Evolutionary conservation across 495 filamentous ascomycete species (phyloP), one percentile per base, ranked within the genome.

Genomic region (Xylaria grammica): DNA sequence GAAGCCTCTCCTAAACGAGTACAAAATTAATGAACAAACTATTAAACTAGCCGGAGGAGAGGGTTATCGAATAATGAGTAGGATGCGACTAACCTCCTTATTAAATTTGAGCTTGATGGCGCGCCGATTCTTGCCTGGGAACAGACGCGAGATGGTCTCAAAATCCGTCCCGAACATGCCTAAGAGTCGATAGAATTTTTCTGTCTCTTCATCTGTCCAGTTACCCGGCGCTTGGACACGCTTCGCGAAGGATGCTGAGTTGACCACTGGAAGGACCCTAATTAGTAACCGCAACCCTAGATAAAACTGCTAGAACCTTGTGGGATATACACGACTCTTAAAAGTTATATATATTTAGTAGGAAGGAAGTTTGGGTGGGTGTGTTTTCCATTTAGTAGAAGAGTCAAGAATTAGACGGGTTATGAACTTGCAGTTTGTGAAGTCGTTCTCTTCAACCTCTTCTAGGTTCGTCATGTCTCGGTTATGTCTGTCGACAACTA

Each of bases 111-210:
- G 76, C 78, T 97, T 97, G 73, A 98, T 87, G 68, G 92, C 87
- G 19, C 88, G 86, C 53, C 95, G 82, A 26, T 82, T 90, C 22
- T 90, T 84, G 30, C 86, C 86, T 0, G 88, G 87, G 71, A 99
- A 97, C 81, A 97, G 82, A 63, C 86, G 87, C 68, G 86, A 85
- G 69, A 99, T 96, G 67, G 92, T 90, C 75, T 88, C 85, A 72
- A 98, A 98, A 73, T 98, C 93, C 0, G 93, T 97, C 29, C 95
- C 96, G 72, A 96, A 97, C 84, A 91, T 92, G 29, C 85, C 79
- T 2, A 99, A 80, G 0, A 89, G 90, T 20, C 90, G 82, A 73
- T 96, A 98, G 77, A 98, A 98, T 29, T 87, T 77, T 32, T 94
- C 91, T 3, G 91, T 97, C 51, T 87, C 81, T 10, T 88, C 87